phyloP scores from a whole-genome alignment of 1,139 yeast genomes.

The Diutina siamensis region DNA sequence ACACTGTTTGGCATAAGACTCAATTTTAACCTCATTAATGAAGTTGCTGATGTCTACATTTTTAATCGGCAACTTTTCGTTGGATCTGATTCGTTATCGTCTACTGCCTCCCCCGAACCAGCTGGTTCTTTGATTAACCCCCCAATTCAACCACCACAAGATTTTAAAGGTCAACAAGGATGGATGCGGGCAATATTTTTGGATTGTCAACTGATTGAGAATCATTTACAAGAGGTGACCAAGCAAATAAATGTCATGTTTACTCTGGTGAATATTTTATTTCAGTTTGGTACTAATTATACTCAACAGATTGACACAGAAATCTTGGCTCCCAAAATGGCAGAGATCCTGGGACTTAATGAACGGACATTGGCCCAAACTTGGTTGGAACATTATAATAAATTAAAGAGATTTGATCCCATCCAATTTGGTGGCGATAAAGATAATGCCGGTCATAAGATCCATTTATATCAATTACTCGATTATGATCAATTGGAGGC shows the following conservation, averaged over 20 bases:
- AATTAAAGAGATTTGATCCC: conserved; percentile 26
- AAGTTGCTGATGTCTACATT: conserved; percentile 34
- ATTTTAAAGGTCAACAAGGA: background rate
- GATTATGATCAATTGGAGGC: conserved; percentile 15
- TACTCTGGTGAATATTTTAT: conserved; percentile 42
- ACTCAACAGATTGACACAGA: conserved; percentile 36
- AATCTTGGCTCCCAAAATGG: conserved; percentile 36
- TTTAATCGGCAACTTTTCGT: conserved; percentile 10
- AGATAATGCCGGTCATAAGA: background rate
- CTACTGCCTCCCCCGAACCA: background rate
- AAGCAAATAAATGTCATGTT: conserved; percentile 30
- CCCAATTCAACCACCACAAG: background rate
- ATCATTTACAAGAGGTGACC: conserved; percentile 7
- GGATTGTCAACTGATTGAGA: conserved; percentile 6
- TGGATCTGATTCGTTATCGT: background rate
- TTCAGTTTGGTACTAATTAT: conserved; percentile 47
- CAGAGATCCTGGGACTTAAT: conserved; percentile 34
- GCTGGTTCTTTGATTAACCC: background rate
- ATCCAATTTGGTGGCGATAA: conserved; percentile 10
- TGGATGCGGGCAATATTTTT: background rate
- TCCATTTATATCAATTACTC: conserved; percentile 17
- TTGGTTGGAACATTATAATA: conserved; percentile 38
- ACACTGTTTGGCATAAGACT: conserved; percentile 56
- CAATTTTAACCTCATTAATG: conserved; percentile 38
- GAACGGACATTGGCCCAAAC: conserved; percentile 32